phyloP scores from a whole-genome alignment of 23 red algal species.

The Gracilaria domingensis region DNA sequence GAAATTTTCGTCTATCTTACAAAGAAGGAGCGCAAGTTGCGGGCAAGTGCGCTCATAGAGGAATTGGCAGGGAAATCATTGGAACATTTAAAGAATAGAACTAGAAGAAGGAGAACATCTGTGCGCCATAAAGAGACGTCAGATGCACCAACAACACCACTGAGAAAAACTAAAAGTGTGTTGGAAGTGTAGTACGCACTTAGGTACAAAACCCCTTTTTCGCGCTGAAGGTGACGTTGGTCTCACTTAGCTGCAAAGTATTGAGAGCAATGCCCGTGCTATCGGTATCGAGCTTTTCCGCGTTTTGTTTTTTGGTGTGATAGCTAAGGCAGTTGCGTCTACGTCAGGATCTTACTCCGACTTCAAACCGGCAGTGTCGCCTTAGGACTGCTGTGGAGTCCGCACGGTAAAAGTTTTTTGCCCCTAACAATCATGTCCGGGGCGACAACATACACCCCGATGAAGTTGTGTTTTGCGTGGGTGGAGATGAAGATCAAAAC shows the following conservation, averaged over 20 bases:
- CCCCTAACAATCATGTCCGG: too few relatives aligned
- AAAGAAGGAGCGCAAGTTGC: conserved; percentile 4
- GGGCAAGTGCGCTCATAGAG: background rate
- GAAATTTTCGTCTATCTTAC: background rate
- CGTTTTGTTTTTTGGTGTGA: too few relatives aligned
- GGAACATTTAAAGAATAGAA: background rate
- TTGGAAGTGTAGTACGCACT: background rate
- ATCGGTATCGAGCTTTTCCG: too few relatives aligned
- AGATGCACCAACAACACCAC: background rate
- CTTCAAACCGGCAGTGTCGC: too few relatives aligned
- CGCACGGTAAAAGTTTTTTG: too few relatives aligned
- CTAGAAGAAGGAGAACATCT: background rate
- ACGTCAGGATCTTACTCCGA: too few relatives aligned
- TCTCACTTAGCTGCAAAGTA: background rate
- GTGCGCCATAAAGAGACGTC: background rate
- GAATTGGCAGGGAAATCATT: conserved; percentile 2
- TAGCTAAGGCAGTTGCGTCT: too few relatives aligned
- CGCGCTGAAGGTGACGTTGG: background rate
- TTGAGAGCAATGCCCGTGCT: too few relatives aligned
- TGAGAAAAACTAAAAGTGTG: background rate
- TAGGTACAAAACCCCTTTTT: background rate
- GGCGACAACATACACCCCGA: too few relatives aligned
- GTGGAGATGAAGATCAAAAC: too few relatives aligned
- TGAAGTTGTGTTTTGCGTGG: too few relatives aligned
- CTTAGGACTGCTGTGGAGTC: too few relatives aligned